A percentile compares a stretch with the other conserved stretches of the same genome.
These are phyloP conservation scores for Sutorius eximius DNA, from an alignment of 1,284 basidiomycete species.

Conservation along the genomic window DNA sequence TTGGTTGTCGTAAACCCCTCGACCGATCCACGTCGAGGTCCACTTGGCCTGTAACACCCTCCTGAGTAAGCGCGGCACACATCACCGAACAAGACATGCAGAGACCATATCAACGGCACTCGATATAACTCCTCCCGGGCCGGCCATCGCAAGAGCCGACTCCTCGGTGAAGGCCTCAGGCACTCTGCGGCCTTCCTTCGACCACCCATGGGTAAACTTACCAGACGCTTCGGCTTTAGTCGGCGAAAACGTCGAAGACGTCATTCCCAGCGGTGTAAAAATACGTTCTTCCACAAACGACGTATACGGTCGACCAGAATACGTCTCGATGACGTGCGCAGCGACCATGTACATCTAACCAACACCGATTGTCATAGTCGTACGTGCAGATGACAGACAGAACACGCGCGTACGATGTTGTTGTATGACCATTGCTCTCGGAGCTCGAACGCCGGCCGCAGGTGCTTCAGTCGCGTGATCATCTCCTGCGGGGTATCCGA, in stretches of 20 bases:
- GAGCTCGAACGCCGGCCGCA: constrained; percentile 40
- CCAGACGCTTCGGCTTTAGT: constrained; percentile 34
- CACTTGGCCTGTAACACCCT: constrained; percentile 32
- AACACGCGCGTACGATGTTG: constrained; percentile 34
- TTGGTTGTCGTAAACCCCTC: constrained; percentile 27
- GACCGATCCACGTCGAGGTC: constrained; percentile 34
- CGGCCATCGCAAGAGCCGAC: constrained; percentile 25
- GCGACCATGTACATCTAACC: constrained; percentile 39
- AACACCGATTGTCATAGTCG: not conserved
- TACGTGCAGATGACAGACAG: not conserved
- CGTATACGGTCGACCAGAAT: constrained; percentile 35
- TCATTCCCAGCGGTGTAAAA: constrained; percentile 35
- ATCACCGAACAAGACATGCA: not conserved
- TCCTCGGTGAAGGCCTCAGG: constrained; percentile 32
- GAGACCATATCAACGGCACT: constrained; percentile 36
- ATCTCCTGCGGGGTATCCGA: constrained; percentile 30
- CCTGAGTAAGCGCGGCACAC: not conserved
- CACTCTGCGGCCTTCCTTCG: constrained; percentile 25
- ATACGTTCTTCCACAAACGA: constrained; percentile 35
- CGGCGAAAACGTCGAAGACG: constrained; percentile 38
- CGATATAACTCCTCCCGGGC: constrained; percentile 39
- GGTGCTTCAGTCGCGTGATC: constrained; percentile 33
- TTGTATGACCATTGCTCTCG: constrained; percentile 44
- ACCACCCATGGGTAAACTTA: constrained; percentile 37
- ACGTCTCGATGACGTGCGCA: constrained; percentile 36